A percentile compares a stretch with the other conserved stretches of the same genome.
These are phyloP conservation scores for Pichia sp. DNA, from an alignment of 1,139 yeast genomes.

Conservation along the genomic window DNA sequence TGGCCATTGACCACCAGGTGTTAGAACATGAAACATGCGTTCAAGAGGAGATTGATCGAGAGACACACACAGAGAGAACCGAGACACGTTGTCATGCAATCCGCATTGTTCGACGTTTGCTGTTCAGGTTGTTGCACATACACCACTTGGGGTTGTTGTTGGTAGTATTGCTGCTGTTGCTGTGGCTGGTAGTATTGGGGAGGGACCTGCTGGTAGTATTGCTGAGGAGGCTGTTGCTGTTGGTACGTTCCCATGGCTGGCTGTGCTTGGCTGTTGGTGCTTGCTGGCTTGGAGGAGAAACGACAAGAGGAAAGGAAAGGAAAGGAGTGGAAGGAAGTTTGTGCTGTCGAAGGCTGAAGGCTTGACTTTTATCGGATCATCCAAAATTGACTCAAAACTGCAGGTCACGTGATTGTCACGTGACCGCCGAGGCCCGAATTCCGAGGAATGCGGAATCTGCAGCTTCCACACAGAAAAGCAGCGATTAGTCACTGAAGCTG, in stretches of 20 bases:
- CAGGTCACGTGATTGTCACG: too few relatives aligned
- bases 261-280: background rate
- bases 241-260: constrained; percentile 6
- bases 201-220: constrained; percentile 37
- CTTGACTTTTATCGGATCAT: too few relatives aligned
- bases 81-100: constrained; percentile 4
- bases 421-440: too few relatives aligned
- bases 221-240: constrained; percentile 38
- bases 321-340: too few relatives aligned
- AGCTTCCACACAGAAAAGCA: too few relatives aligned
- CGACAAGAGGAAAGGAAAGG: background rate
- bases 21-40: constrained; percentile 4
- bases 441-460: too few relatives aligned
- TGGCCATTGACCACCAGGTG: too few relatives aligned
- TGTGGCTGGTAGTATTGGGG: constrained; percentile 27
- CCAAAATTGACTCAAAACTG: too few relatives aligned
- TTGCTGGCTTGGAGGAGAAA: background rate
- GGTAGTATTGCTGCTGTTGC: constrained; percentile 43
- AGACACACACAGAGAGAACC: constrained; percentile 10
- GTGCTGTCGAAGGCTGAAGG: too few relatives aligned
- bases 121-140: constrained; percentile 15
- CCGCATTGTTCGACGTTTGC: constrained; percentile 8
- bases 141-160: constrained; percentile 25
- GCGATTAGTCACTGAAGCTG: too few relatives aligned
- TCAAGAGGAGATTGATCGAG: constrained; percentile 9